A percentile compares a stretch with the other conserved stretches of the same genome.
These are phyloP conservation scores for Penicillium frequentans DNA, from an alignment of 2,329 filamentous ascomycete species.

Conservation along the genomic window DNA sequence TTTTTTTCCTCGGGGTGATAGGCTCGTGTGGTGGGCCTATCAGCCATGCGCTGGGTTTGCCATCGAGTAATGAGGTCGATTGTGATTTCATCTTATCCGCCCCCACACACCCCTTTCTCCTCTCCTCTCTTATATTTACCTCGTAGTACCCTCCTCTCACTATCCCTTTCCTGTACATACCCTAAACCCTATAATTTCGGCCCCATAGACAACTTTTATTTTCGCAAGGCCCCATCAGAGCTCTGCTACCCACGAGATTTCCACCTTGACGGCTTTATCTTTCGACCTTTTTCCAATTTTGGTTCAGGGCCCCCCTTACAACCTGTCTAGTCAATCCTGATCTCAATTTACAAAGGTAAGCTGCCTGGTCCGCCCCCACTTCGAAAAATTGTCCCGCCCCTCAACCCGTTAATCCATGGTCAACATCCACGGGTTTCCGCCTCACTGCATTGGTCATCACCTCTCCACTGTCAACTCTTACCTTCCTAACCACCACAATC, in stretches of 20 bases:
- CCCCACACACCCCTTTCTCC: not conserved
- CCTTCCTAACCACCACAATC: not conserved
- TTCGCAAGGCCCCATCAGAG: conserved; percentile 1
- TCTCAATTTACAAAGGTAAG: conserved; percentile 13
- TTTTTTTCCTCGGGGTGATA: conserved; percentile 2
- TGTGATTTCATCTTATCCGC: conserved; percentile 16
- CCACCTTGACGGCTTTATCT: not conserved
- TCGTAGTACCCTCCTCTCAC: not conserved
- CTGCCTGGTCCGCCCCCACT: not conserved
- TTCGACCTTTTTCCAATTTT: conserved; percentile 3
- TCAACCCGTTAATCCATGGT: not conserved
- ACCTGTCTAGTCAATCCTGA: not conserved
- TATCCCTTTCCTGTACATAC: conserved; percentile 2
- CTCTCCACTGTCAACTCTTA: not conserved
- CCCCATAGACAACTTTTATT: conserved; percentile 9
- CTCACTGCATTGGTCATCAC: not conserved
- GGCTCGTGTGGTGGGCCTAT: conserved; percentile 8
- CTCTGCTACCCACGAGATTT: not conserved
- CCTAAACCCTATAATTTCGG: conserved; percentile 12
- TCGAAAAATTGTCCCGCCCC: not conserved
- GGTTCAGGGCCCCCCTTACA: conserved; percentile 1
- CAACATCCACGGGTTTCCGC: not conserved
- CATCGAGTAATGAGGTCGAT: conserved; percentile 2
- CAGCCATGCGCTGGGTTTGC: conserved; percentile 9
- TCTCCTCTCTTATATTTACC: conserved; percentile 11